Evolutionary conservation across 768 basidiomycete species (phyloP), one percentile per base, ranked within the genome.

Genomic region (Xerocomellus intermedius): DNA sequence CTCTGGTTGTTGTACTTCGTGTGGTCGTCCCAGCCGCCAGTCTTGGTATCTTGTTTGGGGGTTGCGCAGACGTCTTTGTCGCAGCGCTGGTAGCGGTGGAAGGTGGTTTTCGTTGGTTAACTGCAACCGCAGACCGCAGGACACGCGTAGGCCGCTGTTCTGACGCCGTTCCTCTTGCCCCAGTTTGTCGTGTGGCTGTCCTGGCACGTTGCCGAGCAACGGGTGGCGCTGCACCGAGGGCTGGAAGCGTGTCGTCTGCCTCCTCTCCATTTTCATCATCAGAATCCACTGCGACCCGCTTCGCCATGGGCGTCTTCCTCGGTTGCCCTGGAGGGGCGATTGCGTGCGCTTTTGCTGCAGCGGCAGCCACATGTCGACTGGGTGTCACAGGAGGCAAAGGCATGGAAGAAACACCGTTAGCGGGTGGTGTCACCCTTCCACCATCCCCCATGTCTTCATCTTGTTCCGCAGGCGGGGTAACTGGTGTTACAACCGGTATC

Each of bases 291-390:
- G 84, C 83, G 10, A 78, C 58, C 37, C 89, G 84, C 72, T 94
- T 92, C 43, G 84, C 78, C 50, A 83, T 79, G 0, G 94, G 94
- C 1, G 93, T 94, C 76, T 96, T 97, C 61, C 86, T 85, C 30
- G 89, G 91, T 67, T 91, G 92, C 19, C 87, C 89, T 9, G 88
- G 90, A 19, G 91, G 87, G 12, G 82, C 80, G 21, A 90, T 89
- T 17, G 80, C 82, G 32, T 79, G 81, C 0, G 90, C 87, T 55
- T 83, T 85, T 10, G 87, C 87, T 12, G 85, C 74, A 10, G 88
- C 89, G 8, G 80, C 75, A 8, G 82, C 84, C 52, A 91, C 78
- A 61, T 91, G 87, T 54, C 86, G 84, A 63, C 85, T 86, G 7
- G 91, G 91, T 2, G 91, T 94, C 32, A 93, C 87, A 14, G 90